Evolutionary conservation across 176 grass and related monocot genomes (phyloP).

Genomic region (Poa pratensis): DNA sequence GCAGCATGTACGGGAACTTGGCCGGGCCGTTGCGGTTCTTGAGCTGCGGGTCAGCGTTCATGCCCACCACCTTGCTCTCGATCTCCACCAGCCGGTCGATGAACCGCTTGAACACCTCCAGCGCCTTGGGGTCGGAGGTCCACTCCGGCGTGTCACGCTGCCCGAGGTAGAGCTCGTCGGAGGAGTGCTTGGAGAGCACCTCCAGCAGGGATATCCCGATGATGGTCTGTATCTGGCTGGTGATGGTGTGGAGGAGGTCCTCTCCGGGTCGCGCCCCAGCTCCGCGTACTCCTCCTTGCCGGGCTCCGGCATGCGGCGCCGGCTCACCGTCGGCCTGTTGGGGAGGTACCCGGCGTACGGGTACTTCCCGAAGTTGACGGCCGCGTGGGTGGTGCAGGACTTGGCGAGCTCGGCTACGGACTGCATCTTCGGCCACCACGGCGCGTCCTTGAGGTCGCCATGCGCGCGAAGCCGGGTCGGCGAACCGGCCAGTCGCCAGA

Average conservation of each 20-base stretch:
- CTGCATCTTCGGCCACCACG: constrained; percentile 68
- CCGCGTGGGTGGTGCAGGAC: constrained; percentile 74
- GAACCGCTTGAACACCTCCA: constrained; percentile 58
- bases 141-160: constrained; percentile 74
- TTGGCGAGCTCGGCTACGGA: constrained; percentile 51
- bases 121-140: constrained; percentile 58
- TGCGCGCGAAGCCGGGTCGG: no score
- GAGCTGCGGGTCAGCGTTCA: constrained; percentile 44
- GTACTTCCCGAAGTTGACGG: constrained; percentile 91
- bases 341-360: constrained; percentile 80
- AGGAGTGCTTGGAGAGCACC: constrained; percentile 74
- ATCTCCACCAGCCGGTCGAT: constrained; percentile 50
- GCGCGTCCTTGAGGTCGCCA: constrained; percentile 69
- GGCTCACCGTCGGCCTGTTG: constrained; percentile 77
- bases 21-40: constrained; percentile 65
- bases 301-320: constrained; percentile 63
- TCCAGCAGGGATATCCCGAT: constrained; percentile 74
- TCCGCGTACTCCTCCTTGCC: constrained; percentile 50
- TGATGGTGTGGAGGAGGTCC: constrained; percentile 70
- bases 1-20: constrained; percentile 70
- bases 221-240: constrained; percentile 83
- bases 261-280: constrained; percentile 57
- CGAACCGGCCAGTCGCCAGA: no score
- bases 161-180: constrained; percentile 79
- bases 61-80: constrained; percentile 50